These are phyloP conservation scores for Solanum etuberosum DNA, from an alignment of 257 asterid genomes.

Conservation along the genomic window DNA sequence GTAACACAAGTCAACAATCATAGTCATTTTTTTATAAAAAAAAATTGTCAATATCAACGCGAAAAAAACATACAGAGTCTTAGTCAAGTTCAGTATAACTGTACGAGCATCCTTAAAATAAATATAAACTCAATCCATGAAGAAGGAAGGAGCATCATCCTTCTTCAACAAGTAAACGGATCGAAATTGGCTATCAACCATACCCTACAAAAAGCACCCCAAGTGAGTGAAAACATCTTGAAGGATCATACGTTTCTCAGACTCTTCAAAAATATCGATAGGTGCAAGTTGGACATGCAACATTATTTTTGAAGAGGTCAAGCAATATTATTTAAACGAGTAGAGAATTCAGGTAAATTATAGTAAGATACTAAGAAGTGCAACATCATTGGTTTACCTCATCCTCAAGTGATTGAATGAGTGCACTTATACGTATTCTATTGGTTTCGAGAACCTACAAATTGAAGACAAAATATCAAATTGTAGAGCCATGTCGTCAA, in stretches of 20 bases:
- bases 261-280: not conserved
- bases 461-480: not conserved
- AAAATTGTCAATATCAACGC: not conserved
- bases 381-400: not conserved
- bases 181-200: slow-evolving; percentile 22
- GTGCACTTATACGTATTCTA: too few species aligned
- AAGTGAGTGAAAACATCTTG: too few species aligned
- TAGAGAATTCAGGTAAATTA: too few species aligned
- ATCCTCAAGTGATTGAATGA: not conserved
- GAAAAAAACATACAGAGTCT: slow-evolving; percentile 6
- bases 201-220: slow-evolving; percentile 16
- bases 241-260: not conserved
- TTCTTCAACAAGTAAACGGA: not conserved
- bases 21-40: not conserved
- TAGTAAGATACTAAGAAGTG: not conserved
- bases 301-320: too few species aligned
- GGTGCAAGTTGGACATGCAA: too few species aligned
- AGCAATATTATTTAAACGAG: too few species aligned
- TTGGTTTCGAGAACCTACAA: too few species aligned
- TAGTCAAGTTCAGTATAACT: slow-evolving; percentile 4
- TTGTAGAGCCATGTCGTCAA: not conserved
- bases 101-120: slow-evolving; percentile 13
- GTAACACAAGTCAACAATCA: not conserved
- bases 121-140: slow-evolving; percentile 16
- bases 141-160: slow-evolving; percentile 1